Evolutionary conservation across 164 flowering plant genomes (phyloP).

Genomic region (Cinnamomum chago): DNA sequence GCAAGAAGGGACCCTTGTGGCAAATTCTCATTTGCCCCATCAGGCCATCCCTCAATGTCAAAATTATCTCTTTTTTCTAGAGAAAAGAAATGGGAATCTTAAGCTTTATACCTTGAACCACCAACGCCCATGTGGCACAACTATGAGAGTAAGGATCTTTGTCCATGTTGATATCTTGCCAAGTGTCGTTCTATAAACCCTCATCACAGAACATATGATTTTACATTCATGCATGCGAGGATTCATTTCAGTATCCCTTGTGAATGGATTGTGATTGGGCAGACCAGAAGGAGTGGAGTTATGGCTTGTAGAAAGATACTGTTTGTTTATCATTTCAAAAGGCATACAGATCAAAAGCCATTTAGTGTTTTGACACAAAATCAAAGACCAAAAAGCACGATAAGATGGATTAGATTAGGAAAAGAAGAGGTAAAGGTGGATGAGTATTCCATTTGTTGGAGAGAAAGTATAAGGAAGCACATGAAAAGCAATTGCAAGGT

Average conservation of each 20-base stretch:
- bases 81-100: constrained; percentile 4
- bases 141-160: neutral
- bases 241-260: neutral
- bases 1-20: neutral
- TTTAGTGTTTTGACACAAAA: constrained; percentile 1
- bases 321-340: neutral
- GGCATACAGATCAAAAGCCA: neutral
- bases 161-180: neutral
- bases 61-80: neutral
- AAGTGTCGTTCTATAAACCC: constrained; percentile 7
- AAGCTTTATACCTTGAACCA: constrained; percentile 9
- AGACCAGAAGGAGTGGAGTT: neutral
- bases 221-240: neutral
- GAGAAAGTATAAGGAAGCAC: neutral
- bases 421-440: neutral
- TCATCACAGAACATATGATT: neutral
- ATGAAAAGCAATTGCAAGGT: neutral
- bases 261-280: neutral
- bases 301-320: neutral
- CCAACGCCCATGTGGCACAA: constrained; percentile 6
- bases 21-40: neutral
- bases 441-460: neutral
- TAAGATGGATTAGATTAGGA: neutral
- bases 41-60: neutral
- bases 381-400: neutral